phyloP scores from a whole-genome alignment of 139 green algal species.

The Gonium pectorale region DNA sequence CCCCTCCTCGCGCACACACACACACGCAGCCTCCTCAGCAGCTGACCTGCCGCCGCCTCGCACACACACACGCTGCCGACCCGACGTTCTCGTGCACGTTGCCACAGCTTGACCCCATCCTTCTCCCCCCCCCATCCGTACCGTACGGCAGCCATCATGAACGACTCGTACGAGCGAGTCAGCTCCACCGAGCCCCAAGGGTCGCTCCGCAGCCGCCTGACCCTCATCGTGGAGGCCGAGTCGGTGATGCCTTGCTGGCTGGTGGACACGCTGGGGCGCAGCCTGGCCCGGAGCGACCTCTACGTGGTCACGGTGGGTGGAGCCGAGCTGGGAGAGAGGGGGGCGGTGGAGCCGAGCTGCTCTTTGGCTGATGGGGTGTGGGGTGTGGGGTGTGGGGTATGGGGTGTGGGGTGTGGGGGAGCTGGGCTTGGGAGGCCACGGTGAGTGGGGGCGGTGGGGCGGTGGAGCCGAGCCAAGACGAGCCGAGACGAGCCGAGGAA shows the following conservation, averaged over 20 bases:
- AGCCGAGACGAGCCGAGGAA: neutral
- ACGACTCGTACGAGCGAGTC: conserved; percentile 40
- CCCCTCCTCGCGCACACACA: neutral
- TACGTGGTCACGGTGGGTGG: conserved; percentile 34
- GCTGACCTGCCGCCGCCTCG: neutral
- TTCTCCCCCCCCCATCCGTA: neutral
- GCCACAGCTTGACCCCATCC: neutral
- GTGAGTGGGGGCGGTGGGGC: neutral
- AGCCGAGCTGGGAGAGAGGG: neutral
- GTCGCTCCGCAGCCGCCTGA: conserved; percentile 26
- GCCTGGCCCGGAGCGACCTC: conserved; percentile 6
- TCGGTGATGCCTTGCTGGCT: conserved; percentile 12
- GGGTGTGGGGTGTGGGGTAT: neutral
- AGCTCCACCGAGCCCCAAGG: conserved; percentile 22
- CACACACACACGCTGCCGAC: neutral
- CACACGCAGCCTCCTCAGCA: neutral
- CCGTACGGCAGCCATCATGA: conserved; percentile 27
- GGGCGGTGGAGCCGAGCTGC: too few species aligned
- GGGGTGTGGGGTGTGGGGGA: neutral
- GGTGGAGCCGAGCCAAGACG: neutral
- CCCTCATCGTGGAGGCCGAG: conserved; percentile 44
- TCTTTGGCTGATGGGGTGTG: neutral
- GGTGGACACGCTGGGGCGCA: neutral
- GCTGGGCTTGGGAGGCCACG: neutral
- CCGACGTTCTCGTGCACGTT: too few species aligned